These are phyloP conservation scores for Fonsecaea erecta DNA, from an alignment of 2,329 filamentous ascomycete genomes.

Conservation along the genomic window DNA sequence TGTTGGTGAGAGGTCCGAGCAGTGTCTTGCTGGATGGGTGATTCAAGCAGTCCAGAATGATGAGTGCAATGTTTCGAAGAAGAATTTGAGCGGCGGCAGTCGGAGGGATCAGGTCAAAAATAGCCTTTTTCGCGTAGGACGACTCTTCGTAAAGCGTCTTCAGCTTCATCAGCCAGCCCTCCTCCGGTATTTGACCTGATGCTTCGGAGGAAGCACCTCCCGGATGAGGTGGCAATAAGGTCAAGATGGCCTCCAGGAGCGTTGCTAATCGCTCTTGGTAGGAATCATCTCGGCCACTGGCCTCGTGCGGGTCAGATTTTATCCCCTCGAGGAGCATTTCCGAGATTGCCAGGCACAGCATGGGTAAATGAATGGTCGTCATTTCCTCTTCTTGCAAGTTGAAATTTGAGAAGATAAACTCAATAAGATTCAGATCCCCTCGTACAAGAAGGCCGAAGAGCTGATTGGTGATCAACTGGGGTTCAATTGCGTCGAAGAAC, in stretches of 20 bases:
- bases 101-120: conserved; percentile 19
- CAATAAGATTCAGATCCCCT: conserved; percentile 70
- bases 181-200: conserved; percentile 1
- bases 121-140: conserved; percentile 22
- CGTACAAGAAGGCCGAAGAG: conserved; percentile 61
- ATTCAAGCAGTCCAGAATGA: conserved; percentile 25
- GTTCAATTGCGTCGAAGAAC: conserved; percentile 97
- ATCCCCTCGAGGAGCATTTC: conserved; percentile 28
- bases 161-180: conserved; percentile 24
- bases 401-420: conserved; percentile 84
- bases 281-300: conserved; percentile 39
- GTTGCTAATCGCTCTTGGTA: conserved; percentile 55
- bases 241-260: conserved; percentile 39
- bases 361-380: conserved; percentile 45
- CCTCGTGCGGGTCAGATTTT: conserved; percentile 4
- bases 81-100: conserved; percentile 19
- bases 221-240: conserved; percentile 37
- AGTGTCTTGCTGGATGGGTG: conserved; percentile 10
- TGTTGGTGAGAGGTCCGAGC: conserved; percentile 18
- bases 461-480: conserved; percentile 87
- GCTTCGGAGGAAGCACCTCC: neutral
- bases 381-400: conserved; percentile 96
- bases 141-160: conserved; percentile 21
- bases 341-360: conserved; percentile 33
- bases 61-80: conserved; percentile 24